These are phyloP conservation scores for Eimeria necatrix DNA, from an alignment of 169 alveolate species.

Conservation along the genomic window DNA sequence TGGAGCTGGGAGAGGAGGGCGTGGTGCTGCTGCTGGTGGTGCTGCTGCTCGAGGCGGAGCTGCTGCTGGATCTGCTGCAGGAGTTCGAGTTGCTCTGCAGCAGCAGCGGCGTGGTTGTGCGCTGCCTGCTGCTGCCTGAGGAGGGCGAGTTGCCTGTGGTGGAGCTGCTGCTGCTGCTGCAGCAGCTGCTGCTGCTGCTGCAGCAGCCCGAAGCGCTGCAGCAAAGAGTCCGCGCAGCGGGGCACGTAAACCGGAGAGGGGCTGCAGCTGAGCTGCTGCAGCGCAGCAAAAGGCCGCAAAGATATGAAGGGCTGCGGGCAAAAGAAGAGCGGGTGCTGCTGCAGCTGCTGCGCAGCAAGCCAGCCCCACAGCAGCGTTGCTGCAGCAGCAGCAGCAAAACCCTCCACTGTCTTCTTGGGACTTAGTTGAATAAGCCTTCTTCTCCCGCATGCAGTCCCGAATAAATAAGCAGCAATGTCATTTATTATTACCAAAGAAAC, in stretches of 20 bases:
- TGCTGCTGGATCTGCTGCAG: background rate
- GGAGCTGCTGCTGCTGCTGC: constrained; percentile 76
- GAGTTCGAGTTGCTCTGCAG: background rate
- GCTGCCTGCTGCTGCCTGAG: background rate
- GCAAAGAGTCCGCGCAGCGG: constrained; percentile 19
- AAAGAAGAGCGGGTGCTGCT: constrained; percentile 87
- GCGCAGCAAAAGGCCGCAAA: constrained; percentile 90
- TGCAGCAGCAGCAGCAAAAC: constrained; percentile 92
- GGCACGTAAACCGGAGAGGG: constrained; percentile 82
- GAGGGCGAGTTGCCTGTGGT: background rate
- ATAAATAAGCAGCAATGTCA: constrained; percentile 97
- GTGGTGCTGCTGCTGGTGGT: background rate
- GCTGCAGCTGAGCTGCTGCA: constrained; percentile 82
- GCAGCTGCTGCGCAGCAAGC: constrained; percentile 84
- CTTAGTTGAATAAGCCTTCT: constrained; percentile 96
- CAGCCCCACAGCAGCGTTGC: constrained; percentile 84
- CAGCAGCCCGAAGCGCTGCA: background rate
- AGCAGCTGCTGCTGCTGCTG: background rate
- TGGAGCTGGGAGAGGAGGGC: background rate
- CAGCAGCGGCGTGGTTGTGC: background rate
- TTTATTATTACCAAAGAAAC: constrained; percentile 95
- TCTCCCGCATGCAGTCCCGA: constrained; percentile 97
- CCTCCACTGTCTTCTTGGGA: constrained; percentile 99
- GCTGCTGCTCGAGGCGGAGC: too few species aligned
- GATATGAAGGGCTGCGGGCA: constrained; percentile 93